A percentile compares a stretch with the other conserved stretches of the same genome.
Conservation (phyloP, 768 basidiomycete genomes). For the Hypsizygus marmoreus region DNA sequence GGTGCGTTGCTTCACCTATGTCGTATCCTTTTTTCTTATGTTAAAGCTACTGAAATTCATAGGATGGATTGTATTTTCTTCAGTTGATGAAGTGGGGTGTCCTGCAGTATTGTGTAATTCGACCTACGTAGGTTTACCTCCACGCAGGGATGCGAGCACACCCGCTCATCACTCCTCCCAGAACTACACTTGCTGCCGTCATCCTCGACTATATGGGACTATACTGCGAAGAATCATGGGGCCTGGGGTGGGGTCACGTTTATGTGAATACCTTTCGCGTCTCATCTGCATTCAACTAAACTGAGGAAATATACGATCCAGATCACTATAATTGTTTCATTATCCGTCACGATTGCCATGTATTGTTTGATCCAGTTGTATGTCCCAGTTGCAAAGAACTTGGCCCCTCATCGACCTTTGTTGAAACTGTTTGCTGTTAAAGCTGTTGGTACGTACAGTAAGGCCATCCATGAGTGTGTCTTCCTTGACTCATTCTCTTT, state of each 20-base stretch:
- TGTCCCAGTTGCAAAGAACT: constrained; percentile 50
- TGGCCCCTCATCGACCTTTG: constrained; percentile 62
- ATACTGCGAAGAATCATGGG: constrained; percentile 77
- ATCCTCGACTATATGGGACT: constrained; percentile 61
- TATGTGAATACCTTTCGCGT: constrained; percentile 45
- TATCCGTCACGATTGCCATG: constrained; percentile 78
- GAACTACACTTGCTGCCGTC: constrained; percentile 62
- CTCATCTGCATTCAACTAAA: background rate
- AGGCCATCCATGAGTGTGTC: background rate
- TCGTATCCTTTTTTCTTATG: background rate
- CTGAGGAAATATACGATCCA: constrained; percentile 21
- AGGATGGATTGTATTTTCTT: constrained; percentile 70
- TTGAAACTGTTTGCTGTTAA: constrained; percentile 74
- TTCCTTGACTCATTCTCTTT: background rate
- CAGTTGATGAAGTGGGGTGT: constrained; percentile 80
- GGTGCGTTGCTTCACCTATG: constrained; percentile 33
- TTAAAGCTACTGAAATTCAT: constrained; percentile 11
- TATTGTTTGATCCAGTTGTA: constrained; percentile 78
- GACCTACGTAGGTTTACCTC: constrained; percentile 47
- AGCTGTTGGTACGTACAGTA: constrained; percentile 58
- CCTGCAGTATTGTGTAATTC: constrained; percentile 69
- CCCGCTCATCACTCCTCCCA: constrained; percentile 17
- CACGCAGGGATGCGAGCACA: background rate
- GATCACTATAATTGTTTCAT: constrained; percentile 62
- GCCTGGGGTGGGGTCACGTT: constrained; percentile 65